Evolutionary conservation across 1,284 basidiomycete species (phyloP).

Genomic region (Filobasidium uniguttulatum): DNA sequence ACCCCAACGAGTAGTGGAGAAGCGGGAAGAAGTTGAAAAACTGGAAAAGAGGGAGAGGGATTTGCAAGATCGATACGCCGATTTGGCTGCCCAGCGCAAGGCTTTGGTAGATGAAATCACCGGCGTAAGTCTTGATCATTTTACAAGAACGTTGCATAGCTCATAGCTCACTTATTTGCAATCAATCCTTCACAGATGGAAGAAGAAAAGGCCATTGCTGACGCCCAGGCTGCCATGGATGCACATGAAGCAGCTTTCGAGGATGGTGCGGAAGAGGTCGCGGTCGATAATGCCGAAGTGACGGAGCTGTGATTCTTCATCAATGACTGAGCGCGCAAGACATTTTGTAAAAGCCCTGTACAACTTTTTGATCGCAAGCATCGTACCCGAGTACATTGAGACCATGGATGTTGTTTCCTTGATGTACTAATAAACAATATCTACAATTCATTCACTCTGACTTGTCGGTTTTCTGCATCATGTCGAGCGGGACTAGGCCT

Average conservation of each 20-base stretch:
- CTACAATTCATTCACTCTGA: too few relatives aligned
- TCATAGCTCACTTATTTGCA: neutral
- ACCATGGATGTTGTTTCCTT: too few relatives aligned
- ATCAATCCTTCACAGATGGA: conserved; percentile 26
- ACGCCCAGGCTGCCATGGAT: conserved; percentile 33
- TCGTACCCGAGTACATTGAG: too few relatives aligned
- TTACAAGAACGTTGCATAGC: neutral
- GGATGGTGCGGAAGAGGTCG: conserved; percentile 11
- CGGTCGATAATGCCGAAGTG: conserved; percentile 23
- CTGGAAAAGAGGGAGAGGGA: conserved; percentile 60
- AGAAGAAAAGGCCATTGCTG: conserved; percentile 33
- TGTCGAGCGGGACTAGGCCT: neutral
- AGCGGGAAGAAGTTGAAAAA: conserved; percentile 70
- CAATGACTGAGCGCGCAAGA: too few relatives aligned
- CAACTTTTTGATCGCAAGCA: neutral
- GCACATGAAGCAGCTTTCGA: conserved; percentile 21
- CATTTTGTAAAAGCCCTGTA: neutral
- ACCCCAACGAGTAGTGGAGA: conserved; percentile 54
- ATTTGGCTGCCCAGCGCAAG: conserved; percentile 57
- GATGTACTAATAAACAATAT: too few relatives aligned
- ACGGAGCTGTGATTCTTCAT: conserved; percentile 8
- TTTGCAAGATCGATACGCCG: conserved; percentile 69
- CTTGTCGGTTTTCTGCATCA: too few relatives aligned
- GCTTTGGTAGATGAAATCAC: conserved; percentile 50
- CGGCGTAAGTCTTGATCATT: conserved; percentile 22